A percentile compares a stretch with the other conserved stretches of the same genome.
Conservation (phyloP, 257 asterid genomes). For the Ophiorrhiza pumila region DNA sequence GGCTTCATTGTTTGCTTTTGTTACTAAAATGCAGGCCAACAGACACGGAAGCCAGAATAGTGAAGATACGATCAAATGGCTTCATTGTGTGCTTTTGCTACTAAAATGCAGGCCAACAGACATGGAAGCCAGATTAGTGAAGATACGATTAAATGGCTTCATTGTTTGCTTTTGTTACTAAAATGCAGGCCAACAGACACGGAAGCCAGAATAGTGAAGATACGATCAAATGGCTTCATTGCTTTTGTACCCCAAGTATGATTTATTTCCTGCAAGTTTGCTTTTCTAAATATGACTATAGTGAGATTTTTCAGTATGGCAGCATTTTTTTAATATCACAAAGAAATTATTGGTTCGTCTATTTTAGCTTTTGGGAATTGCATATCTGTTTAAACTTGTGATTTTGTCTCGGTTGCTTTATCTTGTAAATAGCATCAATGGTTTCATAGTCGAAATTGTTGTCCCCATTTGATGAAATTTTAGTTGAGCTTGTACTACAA, state of each 20-base stretch:
- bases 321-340: neutral
- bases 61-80: conserved; percentile 85
- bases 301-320: neutral
- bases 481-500: neutral
- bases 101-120: conserved; percentile 45
- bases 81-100: conserved; percentile 86
- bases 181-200: no score
- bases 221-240: no score
- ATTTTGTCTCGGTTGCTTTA: neutral
- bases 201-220: no score
- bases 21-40: conserved; percentile 83
- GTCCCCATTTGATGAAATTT: neutral
- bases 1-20: neutral
- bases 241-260: conserved; percentile 93
- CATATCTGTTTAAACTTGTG: neutral
- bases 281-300: neutral
- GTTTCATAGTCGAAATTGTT: neutral
- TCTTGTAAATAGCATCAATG: neutral
- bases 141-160: neutral
- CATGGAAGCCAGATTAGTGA: neutral
- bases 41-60: conserved; percentile 81
- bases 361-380: neutral
- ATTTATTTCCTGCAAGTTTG: conserved; percentile 5
- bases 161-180: no score
- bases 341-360: neutral